Evolutionary conservation across 2,329 filamentous ascomycete species (phyloP).

Genomic region (Mollisiaceae sp.): DNA sequence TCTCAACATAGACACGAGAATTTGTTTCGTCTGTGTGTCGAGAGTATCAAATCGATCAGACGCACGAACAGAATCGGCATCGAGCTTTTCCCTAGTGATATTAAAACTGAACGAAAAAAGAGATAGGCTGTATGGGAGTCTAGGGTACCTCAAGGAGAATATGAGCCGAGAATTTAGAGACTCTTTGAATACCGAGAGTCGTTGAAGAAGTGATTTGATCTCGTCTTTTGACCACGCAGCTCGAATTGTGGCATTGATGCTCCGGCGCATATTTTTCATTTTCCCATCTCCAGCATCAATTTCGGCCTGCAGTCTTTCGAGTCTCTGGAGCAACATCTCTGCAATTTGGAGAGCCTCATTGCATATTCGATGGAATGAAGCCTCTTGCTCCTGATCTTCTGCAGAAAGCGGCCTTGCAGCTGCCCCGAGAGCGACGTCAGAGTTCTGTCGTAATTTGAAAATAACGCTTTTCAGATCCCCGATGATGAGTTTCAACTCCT

Average conservation of each 20-base stretch:
- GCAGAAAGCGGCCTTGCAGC: neutral
- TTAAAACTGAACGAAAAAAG: neutral
- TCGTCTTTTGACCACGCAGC: constrained; percentile 17
- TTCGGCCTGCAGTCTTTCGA: neutral
- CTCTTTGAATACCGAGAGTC: constrained; percentile 3
- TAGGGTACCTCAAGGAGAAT: constrained; percentile 17
- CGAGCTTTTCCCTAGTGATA: neutral
- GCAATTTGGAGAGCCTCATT: constrained; percentile 1
- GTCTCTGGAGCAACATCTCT: constrained; percentile 1
- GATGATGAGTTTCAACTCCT: constrained; percentile 14
- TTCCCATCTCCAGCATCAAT: neutral
- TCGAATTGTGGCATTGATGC: neutral
- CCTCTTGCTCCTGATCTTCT: neutral
- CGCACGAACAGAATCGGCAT: neutral
- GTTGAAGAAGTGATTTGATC: neutral
- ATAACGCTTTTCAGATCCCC: constrained; percentile 8
- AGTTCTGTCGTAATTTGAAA: neutral
- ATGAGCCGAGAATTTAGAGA: constrained; percentile 9
- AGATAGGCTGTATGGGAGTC: neutral
- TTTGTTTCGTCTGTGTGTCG: constrained; percentile 5
- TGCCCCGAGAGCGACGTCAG: neutral
- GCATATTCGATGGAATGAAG: neutral
- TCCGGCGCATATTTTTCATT: neutral
- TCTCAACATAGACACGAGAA: neutral
- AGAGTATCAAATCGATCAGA: constrained; percentile 1